Percentiles rank a stretch among this genome's conserved stretches.
These are phyloP conservation scores for Mycena galericulata DNA, from an alignment of 768 basidiomycete species.

Conservation along the genomic window DNA sequence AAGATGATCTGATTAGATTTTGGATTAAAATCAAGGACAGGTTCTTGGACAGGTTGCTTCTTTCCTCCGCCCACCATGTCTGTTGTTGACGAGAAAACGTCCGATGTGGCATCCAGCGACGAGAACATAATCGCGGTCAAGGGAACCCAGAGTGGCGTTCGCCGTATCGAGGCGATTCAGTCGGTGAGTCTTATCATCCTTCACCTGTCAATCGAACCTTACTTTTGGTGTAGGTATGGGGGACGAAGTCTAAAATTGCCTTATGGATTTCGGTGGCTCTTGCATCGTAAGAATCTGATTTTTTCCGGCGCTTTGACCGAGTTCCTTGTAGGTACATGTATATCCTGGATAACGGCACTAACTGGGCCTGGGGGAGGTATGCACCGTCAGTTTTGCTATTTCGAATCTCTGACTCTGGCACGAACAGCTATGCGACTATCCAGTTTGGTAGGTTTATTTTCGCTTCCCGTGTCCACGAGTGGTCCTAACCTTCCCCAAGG, in stretches of 20 bases:
- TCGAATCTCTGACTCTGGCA: neutral
- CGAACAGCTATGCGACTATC: constrained; percentile 31
- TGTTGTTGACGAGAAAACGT: constrained; percentile 26
- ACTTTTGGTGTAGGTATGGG: constrained; percentile 30
- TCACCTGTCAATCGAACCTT: neutral
- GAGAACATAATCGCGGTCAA: constrained; percentile 22
- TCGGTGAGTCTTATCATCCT: constrained; percentile 16
- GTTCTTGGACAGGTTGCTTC: neutral
- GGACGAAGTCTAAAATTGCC: constrained; percentile 33
- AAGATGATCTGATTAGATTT: constrained; percentile 12
- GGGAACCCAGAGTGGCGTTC: constrained; percentile 32
- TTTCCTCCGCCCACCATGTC: constrained; percentile 16
- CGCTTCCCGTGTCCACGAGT: neutral
- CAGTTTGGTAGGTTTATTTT: constrained; percentile 23
- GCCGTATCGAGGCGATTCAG: constrained; percentile 33
- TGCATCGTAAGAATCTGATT: constrained; percentile 27
- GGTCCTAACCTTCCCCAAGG: neutral
- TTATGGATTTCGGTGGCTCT: constrained; percentile 34
- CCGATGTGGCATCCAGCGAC: constrained; percentile 19
- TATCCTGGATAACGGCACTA: constrained; percentile 30
- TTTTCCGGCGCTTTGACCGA: neutral
- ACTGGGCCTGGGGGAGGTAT: constrained; percentile 38
- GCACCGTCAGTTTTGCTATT: neutral
- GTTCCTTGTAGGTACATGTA: constrained; percentile 27
- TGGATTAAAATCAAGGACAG: neutral